Percentiles rank a stretch among this genome's conserved stretches.
Evolutionary conservation across 345 rosid genomes (phyloP).

Genomic region (Pugionium dolabratum): DNA sequence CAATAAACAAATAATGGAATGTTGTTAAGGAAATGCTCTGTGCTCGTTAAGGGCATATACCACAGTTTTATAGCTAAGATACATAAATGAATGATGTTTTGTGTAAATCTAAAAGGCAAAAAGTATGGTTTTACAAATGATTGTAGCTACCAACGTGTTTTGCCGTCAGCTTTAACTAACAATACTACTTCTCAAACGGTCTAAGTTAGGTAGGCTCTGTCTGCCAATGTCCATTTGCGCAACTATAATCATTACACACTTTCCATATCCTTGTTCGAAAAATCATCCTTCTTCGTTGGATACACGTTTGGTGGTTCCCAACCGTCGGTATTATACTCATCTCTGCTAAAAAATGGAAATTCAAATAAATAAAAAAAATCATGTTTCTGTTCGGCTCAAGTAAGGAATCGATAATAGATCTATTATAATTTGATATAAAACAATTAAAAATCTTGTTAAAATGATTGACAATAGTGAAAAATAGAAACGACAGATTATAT

Average conservation of each 20-base stretch:
- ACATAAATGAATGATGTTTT: background rate
- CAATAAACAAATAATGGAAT: background rate
- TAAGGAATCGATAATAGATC: too few species aligned
- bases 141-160: constrained; percentile 11
- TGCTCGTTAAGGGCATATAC: background rate
- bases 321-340: too few species aligned
- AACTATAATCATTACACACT: constrained; percentile 2
- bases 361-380: too few species aligned
- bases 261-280: too few species aligned
- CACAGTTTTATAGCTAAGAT: background rate
- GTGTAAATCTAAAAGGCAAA: background rate
- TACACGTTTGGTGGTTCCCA: too few species aligned
- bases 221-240: constrained; percentile 21
- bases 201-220: constrained; percentile 15
- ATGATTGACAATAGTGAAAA: too few species aligned
- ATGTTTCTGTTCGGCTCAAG: too few species aligned
- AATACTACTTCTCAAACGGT: constrained; percentile 6
- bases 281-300: too few species aligned
- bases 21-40: background rate
- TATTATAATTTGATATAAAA: too few species aligned
- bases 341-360: too few species aligned
- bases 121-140: background rate
- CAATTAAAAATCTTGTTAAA: too few species aligned
- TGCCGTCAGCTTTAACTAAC: constrained; percentile 16
- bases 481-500: too few species aligned